phyloP scores from a whole-genome alignment of 1,284 basidiomycete genomes.

The Ceratorhiza oryzae-sativae region DNA sequence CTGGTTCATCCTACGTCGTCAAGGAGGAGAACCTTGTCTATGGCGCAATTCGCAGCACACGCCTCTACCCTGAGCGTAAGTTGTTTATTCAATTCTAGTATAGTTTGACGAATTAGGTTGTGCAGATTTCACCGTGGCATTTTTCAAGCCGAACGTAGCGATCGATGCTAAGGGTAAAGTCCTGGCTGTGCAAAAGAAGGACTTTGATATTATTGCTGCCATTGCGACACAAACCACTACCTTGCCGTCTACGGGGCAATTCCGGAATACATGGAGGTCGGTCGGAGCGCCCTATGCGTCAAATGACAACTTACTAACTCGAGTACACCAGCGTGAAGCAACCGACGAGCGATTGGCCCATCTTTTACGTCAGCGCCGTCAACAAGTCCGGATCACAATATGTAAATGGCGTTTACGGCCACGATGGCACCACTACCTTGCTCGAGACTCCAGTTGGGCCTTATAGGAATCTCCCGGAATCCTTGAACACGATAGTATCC shows the following conservation, averaged over 20 bases:
- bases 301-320: too few species aligned
- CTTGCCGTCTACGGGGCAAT: constrained; percentile 51
- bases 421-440: constrained; percentile 7
- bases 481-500: background rate
- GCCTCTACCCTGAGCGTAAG: constrained; percentile 19
- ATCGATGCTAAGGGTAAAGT: constrained; percentile 55
- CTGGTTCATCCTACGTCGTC: constrained; percentile 3
- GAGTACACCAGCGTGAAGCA: too few species aligned
- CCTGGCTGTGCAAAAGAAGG: constrained; percentile 49
- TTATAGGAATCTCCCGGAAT: background rate
- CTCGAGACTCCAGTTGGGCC: constrained; percentile 9
- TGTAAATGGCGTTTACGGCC: constrained; percentile 15
- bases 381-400: background rate
- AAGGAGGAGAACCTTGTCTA: constrained; percentile 2
- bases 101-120: background rate
- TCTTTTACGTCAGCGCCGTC: background rate
- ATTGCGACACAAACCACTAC: constrained; percentile 49
- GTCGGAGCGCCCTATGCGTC: too few species aligned
- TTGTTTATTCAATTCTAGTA: background rate
- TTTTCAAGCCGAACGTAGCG: constrained; percentile 54
- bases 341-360: constrained; percentile 20
- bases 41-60: constrained; percentile 14
- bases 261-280: constrained; percentile 55
- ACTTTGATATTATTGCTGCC: constrained; percentile 51
- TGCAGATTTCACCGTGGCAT: constrained; percentile 53